Evolutionary conservation across 225 moss, liverwort and hornwort species (phyloP).

Genomic region (Neckera pumila): DNA sequence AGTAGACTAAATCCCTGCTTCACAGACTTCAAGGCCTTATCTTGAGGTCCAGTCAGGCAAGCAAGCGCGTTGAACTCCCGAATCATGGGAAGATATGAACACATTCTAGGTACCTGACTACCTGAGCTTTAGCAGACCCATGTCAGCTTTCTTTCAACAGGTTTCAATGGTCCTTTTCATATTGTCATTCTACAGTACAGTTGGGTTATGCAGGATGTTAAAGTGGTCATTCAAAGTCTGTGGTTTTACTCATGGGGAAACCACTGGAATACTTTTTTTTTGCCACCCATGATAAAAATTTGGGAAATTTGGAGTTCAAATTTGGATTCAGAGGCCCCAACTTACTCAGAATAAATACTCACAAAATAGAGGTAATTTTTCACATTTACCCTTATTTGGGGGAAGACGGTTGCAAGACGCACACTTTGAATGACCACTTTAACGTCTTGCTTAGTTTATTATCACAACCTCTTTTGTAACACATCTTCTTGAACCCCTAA

Average conservation of each 20-base stretch:
- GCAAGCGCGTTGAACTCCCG: slow-evolving; percentile 2
- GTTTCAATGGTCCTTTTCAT: not conserved
- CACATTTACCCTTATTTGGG: not conserved
- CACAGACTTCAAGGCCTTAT: not conserved
- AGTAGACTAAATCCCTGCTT: too few species aligned
- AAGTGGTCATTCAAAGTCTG: too few species aligned
- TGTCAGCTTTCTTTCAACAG: not conserved
- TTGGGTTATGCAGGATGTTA: not conserved
- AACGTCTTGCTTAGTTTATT: not conserved
- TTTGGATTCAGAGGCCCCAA: too few species aligned
- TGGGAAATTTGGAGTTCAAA: not conserved
- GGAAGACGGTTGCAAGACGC: accelerated
- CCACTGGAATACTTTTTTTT: too few species aligned
- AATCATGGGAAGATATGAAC: slow-evolving; percentile 4
- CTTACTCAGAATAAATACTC: accelerated
- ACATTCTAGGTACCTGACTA: not conserved
- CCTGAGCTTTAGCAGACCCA: not conserved
- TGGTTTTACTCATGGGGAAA: too few species aligned
- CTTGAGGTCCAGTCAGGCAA: not conserved
- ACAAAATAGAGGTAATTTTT: not conserved
- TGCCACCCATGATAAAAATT: not conserved
- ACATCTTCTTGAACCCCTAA: not conserved
- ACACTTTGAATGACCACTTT: not conserved
- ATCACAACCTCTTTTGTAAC: not conserved
- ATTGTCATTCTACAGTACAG: not conserved